Base-by-base conservation (phyloP, 106 monocot species). In the Dactylorhiza incarnata region DNA sequence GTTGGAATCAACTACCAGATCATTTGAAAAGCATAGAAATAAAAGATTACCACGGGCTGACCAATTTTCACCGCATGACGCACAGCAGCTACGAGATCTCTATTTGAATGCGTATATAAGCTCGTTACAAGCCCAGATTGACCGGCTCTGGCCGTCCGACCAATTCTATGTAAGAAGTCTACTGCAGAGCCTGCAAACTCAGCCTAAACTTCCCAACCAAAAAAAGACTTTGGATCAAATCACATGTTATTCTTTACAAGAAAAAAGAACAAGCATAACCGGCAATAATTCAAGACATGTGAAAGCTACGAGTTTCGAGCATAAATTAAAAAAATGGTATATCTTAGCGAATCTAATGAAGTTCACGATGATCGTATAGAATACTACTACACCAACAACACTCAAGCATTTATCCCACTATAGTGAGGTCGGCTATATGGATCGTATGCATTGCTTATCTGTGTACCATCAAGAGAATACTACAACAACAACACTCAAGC, bases 71-170 rank as follows among this genome's bases (percentile, higher is more conserved):
- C 89, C 17, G 96, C 91, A 16, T 81, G 78, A 47, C 83, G 85
- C 6, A 97, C 89, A 25, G 91, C 86, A 77, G 78, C 68, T 29
- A 94, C 94, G 66, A 97, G 96, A 87, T 89, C 89, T 80, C 69
- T 79, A 48, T 91, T 91, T 71, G 84, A 80, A 80, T 84, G 70
- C 9, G 81, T 90, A 76, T 86, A 95, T 72, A 95, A 83, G 81
- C 88, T 97, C 45, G 96, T 97, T 7, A 97, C 84, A 45, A 72
- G 76, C 73, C 97, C 97, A 78, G 87, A 83, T 43, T 89, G 89
- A 74, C 97, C 97, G 71, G 91, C 97, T 89, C 97, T 89, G 3
- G 87, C 97, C 58, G 97, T 99, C 62, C 97, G 89, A 9, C 97
- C 97, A 74, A 99, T 86, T 72, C 97, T 91, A 59, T 99, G 97